phyloP scores from a whole-genome alignment of 1,139 yeast species.

The Kodamaea fungicola region DNA sequence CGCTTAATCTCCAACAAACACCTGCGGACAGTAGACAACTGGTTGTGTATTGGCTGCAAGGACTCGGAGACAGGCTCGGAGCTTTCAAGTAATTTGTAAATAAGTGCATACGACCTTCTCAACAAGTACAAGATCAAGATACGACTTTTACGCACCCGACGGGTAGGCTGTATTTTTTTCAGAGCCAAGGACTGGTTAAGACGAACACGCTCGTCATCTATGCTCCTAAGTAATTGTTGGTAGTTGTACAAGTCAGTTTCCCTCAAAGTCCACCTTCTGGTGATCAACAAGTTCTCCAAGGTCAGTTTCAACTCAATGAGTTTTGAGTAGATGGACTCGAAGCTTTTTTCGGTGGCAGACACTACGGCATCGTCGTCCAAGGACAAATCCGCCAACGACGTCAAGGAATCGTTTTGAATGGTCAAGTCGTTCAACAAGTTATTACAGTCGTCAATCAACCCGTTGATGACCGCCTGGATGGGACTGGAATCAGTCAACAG shows the following conservation, averaged over 20 bases:
- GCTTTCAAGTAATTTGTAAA: constrained; percentile 83
- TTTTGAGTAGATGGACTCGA: constrained; percentile 27
- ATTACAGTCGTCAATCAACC: constrained; percentile 77
- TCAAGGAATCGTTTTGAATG: constrained; percentile 49
- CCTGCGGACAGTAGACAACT: constrained; percentile 82
- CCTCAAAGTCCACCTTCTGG: constrained; percentile 95
- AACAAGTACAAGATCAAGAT: constrained; percentile 71
- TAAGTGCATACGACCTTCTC: constrained; percentile 84
- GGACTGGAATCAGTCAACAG: constrained; percentile 12
- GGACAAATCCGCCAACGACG: constrained; percentile 25
- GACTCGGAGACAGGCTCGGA: constrained; percentile 95
- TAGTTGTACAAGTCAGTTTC: constrained; percentile 88
- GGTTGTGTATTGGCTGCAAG: constrained; percentile 88
- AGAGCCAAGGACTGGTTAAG: constrained; percentile 26
- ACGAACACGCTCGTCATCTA: constrained; percentile 65
- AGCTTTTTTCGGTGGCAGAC: constrained; percentile 10
- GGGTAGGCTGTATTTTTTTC: constrained; percentile 13
- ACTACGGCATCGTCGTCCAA: constrained; percentile 15
- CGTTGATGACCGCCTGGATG: constrained; percentile 61
- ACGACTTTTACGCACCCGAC: constrained; percentile 42
- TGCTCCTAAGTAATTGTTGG: constrained; percentile 66
- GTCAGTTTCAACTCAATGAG: constrained; percentile 65
- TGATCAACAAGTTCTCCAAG: constrained; percentile 76
- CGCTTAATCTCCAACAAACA: constrained; percentile 86
- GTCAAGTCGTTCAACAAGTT: constrained; percentile 67